Base-by-base conservation (phyloP, 805 yeast genomes). In the Saccharomycopsis babjevae region DNA sequence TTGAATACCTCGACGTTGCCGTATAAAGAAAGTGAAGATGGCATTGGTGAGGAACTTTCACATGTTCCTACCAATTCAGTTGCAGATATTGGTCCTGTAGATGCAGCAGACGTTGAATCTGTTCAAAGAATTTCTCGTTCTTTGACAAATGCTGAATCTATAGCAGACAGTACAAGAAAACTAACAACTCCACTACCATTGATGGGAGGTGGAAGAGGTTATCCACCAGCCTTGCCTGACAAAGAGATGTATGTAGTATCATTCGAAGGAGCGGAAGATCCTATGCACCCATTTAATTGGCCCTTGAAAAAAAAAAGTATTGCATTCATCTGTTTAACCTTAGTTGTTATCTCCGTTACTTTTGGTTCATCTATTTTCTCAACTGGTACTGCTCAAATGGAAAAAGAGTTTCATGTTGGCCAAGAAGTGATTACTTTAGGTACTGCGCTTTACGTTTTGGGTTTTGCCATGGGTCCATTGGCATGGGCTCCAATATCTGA, bases 401-500 rank as follows among this genome's bases (percentile, higher is more conserved):
- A 79, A 65, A 74, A 66, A 57, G 72, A 78, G 46, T 92, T 72
- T 72, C 81, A 81, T 62, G 83, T 92, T 56, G 85, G 88, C 50
- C 64, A 68, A 6, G 87, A 83, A 11, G 92, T 84, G n/a, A 86
- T 87, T 15, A 80, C 88, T 25, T 77, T 93, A 56, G 88, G 89
- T 61, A 79, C 90, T 10, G 84, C 97, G 0, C 76, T 91, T 30
- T 92, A 83, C 68, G 97, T 92, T n/a, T 72, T 90, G 50, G 98
- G 97, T 11, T 93, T 91, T 73, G 97, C 97, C 0, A 80, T 89
- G 0, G 97, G 97, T 20, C 98, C 98, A 3, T 77, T 92, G 57
- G 68, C 89, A 42, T 92, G 94, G 90, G 97, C 94, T 30, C 97
- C 96, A 4, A 70, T 88, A 42, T 85, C 93, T n/a, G 96, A 88